Conservation (phyloP, 2,329 filamentous ascomycete genomes). For the Diaporthe vaccinii region DNA sequence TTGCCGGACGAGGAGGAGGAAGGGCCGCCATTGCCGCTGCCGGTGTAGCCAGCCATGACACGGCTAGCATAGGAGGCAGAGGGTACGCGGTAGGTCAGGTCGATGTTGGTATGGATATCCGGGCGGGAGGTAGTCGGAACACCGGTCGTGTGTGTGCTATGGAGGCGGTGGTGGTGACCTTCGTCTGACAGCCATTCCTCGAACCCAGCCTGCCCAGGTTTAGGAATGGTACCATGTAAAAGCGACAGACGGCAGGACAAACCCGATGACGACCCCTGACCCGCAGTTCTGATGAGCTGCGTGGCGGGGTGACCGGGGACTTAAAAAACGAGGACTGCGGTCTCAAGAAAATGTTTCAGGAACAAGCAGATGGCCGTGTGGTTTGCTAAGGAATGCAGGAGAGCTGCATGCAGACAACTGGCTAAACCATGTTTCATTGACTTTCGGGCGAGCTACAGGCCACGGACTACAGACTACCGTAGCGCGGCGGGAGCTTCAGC, state of each 20-base stretch:
- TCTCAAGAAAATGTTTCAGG: constrained; percentile 25
- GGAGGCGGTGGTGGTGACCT: constrained; percentile 32
- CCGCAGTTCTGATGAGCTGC: constrained; percentile 18
- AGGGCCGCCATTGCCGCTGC: constrained; percentile 36
- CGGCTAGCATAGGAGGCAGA: constrained; percentile 28
- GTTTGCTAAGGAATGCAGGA: not conserved
- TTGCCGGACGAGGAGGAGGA: constrained; percentile 31
- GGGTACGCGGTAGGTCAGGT: not conserved
- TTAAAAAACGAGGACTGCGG: not conserved
- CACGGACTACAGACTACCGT: not conserved
- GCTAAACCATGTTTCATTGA: constrained; percentile 26
- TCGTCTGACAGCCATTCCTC: constrained; percentile 40
- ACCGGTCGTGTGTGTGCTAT: constrained; percentile 2
- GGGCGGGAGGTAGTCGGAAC: not conserved
- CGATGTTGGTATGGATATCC: not conserved
- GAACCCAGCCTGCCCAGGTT: constrained; percentile 2
- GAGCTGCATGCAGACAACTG: constrained; percentile 15
- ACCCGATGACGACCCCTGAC: constrained; percentile 24
- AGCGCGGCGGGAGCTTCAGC: constrained; percentile 18
- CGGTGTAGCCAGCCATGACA: constrained; percentile 41
- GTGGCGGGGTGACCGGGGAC: constrained; percentile 21
- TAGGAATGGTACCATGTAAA: constrained; percentile 20
- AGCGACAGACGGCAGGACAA: constrained; percentile 14
- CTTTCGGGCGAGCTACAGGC: not conserved
- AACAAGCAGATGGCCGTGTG: not conserved